Conservation (phyloP, 2,329 filamentous ascomycete species). For the Pseudogymnoascus destructans region DNA sequence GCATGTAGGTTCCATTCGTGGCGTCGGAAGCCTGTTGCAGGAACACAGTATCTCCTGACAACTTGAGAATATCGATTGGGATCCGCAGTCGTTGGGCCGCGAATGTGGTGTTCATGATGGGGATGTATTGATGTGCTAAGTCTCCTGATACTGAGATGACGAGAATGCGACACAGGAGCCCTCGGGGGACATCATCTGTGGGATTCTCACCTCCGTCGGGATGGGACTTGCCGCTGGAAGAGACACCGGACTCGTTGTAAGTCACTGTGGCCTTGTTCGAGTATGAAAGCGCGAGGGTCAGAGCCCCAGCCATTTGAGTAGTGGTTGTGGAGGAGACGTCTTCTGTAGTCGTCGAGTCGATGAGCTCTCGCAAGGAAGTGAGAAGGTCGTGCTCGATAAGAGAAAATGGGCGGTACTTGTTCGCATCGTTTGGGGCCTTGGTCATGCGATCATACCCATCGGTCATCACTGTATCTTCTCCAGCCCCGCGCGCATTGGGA, state of each 20-base stretch:
- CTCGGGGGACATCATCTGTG: constrained; percentile 28
- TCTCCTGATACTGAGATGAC: constrained; percentile 80
- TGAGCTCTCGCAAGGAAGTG: constrained; percentile 57
- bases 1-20: constrained; percentile 57
- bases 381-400: constrained; percentile 74
- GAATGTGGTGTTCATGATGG: constrained; percentile 97
- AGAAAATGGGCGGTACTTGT: constrained; percentile 89
- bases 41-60: constrained; percentile 78
- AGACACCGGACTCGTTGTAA: constrained; percentile 28
- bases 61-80: constrained; percentile 81
- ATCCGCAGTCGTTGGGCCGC: constrained; percentile 80
- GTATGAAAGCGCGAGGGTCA: constrained; percentile 79
- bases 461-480: constrained; percentile 46
- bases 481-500: constrained; percentile 23
- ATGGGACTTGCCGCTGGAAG: constrained; percentile 18
- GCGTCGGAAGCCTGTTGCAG: constrained; percentile 80
- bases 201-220: constrained; percentile 15
- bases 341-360: constrained; percentile 50
- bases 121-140: constrained; percentile 81
- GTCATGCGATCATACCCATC: constrained; percentile 27
- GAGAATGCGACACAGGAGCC: constrained; percentile 69
- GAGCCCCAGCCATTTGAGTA: constrained; percentile 78
- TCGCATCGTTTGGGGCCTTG: constrained; percentile 37
- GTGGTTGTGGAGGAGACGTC: constrained; percentile 58
- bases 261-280: constrained; percentile 55